Evolutionary conservation across 2,329 filamentous ascomycete species (phyloP).

Genomic region (Colletotrichum aenigma): DNA sequence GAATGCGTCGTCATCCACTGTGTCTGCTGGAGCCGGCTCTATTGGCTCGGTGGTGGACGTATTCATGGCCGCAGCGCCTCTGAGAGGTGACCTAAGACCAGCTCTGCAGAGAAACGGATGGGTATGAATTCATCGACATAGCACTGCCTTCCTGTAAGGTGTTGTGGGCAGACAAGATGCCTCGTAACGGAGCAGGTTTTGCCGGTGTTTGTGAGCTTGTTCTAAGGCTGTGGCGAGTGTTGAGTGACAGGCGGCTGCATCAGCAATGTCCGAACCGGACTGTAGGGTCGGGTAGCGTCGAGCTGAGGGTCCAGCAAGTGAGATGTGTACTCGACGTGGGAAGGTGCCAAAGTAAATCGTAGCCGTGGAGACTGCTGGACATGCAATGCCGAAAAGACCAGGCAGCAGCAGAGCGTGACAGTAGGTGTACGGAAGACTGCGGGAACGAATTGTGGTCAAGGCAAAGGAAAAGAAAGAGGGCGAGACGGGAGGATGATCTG

Average conservation of each 20-base stretch:
- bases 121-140: neutral
- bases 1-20: slow-evolving; percentile 9
- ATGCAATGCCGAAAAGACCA: neutral
- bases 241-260: neutral
- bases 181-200: neutral
- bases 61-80: neutral
- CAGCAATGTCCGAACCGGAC: neutral
- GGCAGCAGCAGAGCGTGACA: neutral
- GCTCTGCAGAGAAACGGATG: neutral
- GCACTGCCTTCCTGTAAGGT: neutral
- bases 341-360: neutral
- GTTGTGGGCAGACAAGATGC: neutral
- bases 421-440: neutral
- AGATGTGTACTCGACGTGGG: neutral
- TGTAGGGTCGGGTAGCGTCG: neutral
- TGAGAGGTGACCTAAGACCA: neutral
- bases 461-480: neutral
- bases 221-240: neutral
- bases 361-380: neutral
- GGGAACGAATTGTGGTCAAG: neutral
- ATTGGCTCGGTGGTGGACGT: slow-evolving; percentile 12
- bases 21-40: slow-evolving; percentile 12
- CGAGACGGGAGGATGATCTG: neutral
- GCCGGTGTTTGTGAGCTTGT: neutral
- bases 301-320: neutral